A percentile compares a stretch with the other conserved stretches of the same genome.
phyloP scores from a whole-genome alignment of 2,329 filamentous ascomycete species.

The Mariannaea elegans region DNA sequence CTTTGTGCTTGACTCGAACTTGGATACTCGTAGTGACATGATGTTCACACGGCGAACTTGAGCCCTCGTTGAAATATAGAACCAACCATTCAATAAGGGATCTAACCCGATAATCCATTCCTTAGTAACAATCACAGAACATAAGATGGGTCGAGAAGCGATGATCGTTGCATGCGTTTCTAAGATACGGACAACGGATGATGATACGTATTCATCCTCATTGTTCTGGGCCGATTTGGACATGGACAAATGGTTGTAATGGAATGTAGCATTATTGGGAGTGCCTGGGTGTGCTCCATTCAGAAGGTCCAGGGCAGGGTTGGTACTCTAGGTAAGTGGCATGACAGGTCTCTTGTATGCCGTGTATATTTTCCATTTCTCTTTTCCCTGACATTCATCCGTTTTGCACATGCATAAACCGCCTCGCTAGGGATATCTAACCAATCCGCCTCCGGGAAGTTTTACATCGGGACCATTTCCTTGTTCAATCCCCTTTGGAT shows the following conservation, averaged over 20 bases:
- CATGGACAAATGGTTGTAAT: background rate
- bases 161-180: too few relatives aligned
- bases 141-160: too few relatives aligned
- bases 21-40: too few relatives aligned
- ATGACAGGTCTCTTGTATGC: conserved; percentile 4
- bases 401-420: conserved; percentile 15
- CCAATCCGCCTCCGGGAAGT: conserved; percentile 28
- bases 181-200: too few relatives aligned
- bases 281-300: conserved; percentile 8
- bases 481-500: conserved; percentile 30
- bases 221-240: too few relatives aligned
- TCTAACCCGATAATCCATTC: too few relatives aligned
- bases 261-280: conserved; percentile 14
- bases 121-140: too few relatives aligned
- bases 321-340: conserved; percentile 11
- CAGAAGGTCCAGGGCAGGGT: background rate
- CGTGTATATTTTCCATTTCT: conserved; percentile 7
- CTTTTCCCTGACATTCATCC: conserved; percentile 8
- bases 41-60: too few relatives aligned
- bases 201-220: too few relatives aligned
- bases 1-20: too few relatives aligned
- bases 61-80: too few relatives aligned
- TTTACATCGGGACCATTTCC: conserved; percentile 31
- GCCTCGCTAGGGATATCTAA: conserved; percentile 30
- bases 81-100: too few relatives aligned